Conservation (phyloP, 2,329 filamentous ascomycete species). For the Venturia carpophila region DNA sequence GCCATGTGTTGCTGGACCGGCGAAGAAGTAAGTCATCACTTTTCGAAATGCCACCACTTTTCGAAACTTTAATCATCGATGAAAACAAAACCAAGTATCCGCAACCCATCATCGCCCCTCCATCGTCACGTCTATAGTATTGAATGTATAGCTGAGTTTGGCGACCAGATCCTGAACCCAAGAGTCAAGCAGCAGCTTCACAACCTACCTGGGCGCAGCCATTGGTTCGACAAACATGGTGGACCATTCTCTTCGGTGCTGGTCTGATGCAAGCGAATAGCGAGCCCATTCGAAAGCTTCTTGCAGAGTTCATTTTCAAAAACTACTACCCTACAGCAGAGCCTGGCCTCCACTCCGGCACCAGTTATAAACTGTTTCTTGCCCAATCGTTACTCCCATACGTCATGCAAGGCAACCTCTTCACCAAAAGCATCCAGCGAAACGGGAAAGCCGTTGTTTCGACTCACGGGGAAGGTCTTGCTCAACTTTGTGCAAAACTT, state of each 20-base stretch:
- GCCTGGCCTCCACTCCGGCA: background rate
- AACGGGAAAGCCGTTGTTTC: background rate
- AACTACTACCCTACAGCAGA: slow-evolving; percentile 15
- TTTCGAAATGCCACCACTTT: too few relatives aligned
- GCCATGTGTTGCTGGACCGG: too few relatives aligned
- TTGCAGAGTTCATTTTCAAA: slow-evolving; percentile 13
- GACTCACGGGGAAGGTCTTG: slow-evolving; percentile 1
- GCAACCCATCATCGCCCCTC: background rate
- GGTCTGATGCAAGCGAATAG: slow-evolving; percentile 12
- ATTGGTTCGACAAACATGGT: slow-evolving; percentile 15
- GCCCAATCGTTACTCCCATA: slow-evolving; percentile 38
- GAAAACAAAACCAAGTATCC: background rate
- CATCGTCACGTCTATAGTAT: background rate
- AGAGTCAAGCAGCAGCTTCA: background rate
- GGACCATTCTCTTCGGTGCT: slow-evolving; percentile 14
- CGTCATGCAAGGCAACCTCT: slow-evolving; percentile 39
- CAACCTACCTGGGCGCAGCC: background rate
- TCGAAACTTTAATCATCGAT: background rate
- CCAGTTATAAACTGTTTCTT: slow-evolving; percentile 32
- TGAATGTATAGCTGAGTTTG: background rate
- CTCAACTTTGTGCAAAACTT: background rate
- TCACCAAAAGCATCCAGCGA: slow-evolving; percentile 22
- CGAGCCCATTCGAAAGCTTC: slow-evolving; percentile 14
- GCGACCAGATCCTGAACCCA: background rate
- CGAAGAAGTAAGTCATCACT: too few relatives aligned